phyloP scores from a whole-genome alignment of 1,139 yeast genomes.

The Wickerhamomyces sp. region DNA sequence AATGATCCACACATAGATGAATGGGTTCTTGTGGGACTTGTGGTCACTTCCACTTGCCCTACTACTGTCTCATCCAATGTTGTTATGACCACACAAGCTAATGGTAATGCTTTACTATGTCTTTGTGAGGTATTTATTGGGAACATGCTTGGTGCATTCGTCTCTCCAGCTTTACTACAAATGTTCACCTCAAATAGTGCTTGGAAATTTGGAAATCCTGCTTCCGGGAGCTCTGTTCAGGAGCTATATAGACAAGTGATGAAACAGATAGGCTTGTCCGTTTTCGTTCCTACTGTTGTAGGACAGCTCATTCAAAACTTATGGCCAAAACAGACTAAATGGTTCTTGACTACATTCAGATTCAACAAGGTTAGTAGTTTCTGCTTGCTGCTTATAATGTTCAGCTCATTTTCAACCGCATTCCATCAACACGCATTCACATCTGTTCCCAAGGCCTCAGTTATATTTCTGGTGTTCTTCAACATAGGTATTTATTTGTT shows the following conservation, averaged over 20 bases:
- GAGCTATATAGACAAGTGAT: conserved; percentile 68
- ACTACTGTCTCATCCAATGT: conserved; percentile 90
- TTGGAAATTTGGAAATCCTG: conserved; percentile 84
- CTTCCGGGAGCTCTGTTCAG: conserved; percentile 46
- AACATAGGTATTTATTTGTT: conserved; percentile 73
- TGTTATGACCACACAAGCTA: conserved; percentile 82
- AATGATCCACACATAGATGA: conserved; percentile 53
- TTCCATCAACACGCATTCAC: conserved; percentile 77
- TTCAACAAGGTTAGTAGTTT: conserved; percentile 71
- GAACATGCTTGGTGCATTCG: conserved; percentile 76
- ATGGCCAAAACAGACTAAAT: conserved; percentile 58
- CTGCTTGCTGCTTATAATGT: conserved; percentile 75
- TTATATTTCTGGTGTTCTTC: conserved; percentile 74
- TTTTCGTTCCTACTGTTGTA: conserved; percentile 80
- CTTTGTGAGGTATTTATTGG: conserved; percentile 84
- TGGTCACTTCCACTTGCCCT: conserved; percentile 82
- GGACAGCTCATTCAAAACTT: conserved; percentile 78
- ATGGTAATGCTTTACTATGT: conserved; percentile 75
- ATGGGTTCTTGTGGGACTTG: conserved; percentile 74
- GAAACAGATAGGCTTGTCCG: conserved; percentile 81
- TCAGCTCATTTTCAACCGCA: conserved; percentile 83
- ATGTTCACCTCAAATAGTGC: conserved; percentile 49
- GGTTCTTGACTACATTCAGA: conserved; percentile 53
- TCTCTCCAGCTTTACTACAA: conserved; percentile 81
- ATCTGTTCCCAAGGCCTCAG: conserved; percentile 59